Base-by-base conservation (phyloP, 768 basidiomycete genomes). In the Glaciozyma martinii region DNA sequence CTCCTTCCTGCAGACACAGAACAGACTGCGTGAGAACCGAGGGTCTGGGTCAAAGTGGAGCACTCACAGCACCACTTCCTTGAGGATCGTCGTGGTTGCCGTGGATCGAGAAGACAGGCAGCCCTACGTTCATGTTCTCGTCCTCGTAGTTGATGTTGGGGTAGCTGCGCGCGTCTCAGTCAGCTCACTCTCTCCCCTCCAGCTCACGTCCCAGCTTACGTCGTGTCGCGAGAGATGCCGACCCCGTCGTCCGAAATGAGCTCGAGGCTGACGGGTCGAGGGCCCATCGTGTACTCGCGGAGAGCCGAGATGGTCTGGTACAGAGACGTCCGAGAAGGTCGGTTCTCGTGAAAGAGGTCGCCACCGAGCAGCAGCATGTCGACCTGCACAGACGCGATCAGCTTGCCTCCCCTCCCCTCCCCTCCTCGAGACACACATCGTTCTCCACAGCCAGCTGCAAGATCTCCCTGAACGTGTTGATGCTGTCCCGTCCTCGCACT, bases 81-180 rank as follows among this genome's bases (percentile, higher is more conserved):
- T 98, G 95, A 42, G 95, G 95, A 73, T 99, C 95, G 74, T 99
- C 95, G 76, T 99, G 95, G 74, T 99, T 99, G 50, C 95, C 95
- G 73, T 99, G 95, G 59, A 99, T 98, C 0, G 94, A 97, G 78
- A 99, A 99, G 33, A 98, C 88, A 5, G 95, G 95, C n/a, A 95
- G 90, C 5, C 84, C 85, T 58, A 99, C 82, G 75, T 99, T 99
- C 62, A 97, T 80, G 75, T 99, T 98, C 3, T 87, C 84, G 72
- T 99, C 94, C 76, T 99, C 92, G 74, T 97, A 97, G 76, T 99
- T 98, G 68, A 99, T 79, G 1, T 91, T 90, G 18, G 95, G 95
- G 74, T 97, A 99, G 21, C 92, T 97, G 71, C 9, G 29, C 2
- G 8, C 2, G 15, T 8, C 15, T 10, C 5, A 15, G 23, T 55